Base-by-base conservation (phyloP, 139 green algal species). In the Picochlorum sp. region DNA sequence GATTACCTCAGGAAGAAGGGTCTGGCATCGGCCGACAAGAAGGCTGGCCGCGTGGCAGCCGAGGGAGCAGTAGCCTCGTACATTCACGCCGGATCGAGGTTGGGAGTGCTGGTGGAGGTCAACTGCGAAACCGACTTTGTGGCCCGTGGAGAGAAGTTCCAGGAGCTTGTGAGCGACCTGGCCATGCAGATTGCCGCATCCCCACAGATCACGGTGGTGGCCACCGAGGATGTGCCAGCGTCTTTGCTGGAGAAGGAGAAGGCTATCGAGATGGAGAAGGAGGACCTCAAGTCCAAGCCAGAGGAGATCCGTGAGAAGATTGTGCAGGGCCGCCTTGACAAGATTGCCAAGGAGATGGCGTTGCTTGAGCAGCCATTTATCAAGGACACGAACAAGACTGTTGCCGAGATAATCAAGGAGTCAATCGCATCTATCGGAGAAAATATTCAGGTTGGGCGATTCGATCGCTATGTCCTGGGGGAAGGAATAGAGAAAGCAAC, bases 41-140 rank as follows among this genome's bases (percentile, higher is more conserved):
- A 99, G 82, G 75, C 85, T 1, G 75, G 81, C 60, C 75, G 89
- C 35, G 59, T 85, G 30, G 88, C 88, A 8, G 66, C 86, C 7
- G 89, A 96, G 67, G 89, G 89, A 47, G 70, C 71, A 7, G 63
- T 96, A 1, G 69, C 61, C 25, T 58, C 69, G n/a, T 98, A 99
- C 81, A 93, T 99, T 73, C 93, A 99, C 78, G 77, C 83, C n/a
- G 89, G 85, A 68, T 55, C 57, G 63, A 70, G 79, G 52, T 76
- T 93, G 50, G 87, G 87, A 14, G 81, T 94, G 37, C 53, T 95
- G 59, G 54, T 81, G 12, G 76, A 84, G 55, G 78, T 95, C 7
- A 99, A 97, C 85, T 97, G 93, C 74, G 93, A 99, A 78, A 97
- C 93, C 13, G 91, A 99, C 76, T 98, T 98, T 67, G 93, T 98